Conservation (phyloP, 2,329 filamentous ascomycete genomes). For the Dactylellina sp. region DNA sequence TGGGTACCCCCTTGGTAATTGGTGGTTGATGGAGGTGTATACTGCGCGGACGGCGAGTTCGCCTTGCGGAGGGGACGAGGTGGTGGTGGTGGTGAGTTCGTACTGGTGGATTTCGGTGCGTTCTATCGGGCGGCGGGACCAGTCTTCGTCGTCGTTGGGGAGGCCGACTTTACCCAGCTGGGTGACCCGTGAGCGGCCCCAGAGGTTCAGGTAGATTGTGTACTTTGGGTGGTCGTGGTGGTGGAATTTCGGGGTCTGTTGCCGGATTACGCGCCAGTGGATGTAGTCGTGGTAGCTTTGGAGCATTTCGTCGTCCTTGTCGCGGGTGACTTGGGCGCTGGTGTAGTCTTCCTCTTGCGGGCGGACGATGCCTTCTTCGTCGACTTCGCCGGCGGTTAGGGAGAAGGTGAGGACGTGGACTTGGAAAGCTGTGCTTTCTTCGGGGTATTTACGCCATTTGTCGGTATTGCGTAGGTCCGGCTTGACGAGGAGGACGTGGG, state of each 20-base stretch:
- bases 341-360: conserved; percentile 31
- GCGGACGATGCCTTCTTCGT: conserved; percentile 29
- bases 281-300: conserved; percentile 47
- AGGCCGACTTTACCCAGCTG: conserved; percentile 15
- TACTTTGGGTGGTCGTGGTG: conserved; percentile 46
- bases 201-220: conserved; percentile 48
- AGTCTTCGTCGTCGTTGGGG: conserved; percentile 22
- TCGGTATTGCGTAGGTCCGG: conserved; percentile 37
- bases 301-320: conserved; percentile 54
- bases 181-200: conserved; percentile 30
- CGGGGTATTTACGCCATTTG: conserved; percentile 35
- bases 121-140: conserved; percentile 39
- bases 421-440: conserved; percentile 41
- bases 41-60: conserved; percentile 42
- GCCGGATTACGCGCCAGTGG: conserved; percentile 40
- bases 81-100: conserved; percentile 36
- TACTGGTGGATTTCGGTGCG: conserved; percentile 54
- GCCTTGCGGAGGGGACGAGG: conserved; percentile 1
- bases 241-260: conserved; percentile 46
- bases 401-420: conserved; percentile 46
- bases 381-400: conserved; percentile 21
- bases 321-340: conserved; percentile 34
- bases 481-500: conserved; percentile 49
- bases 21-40: conserved; percentile 44
- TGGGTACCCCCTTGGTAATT: conserved; percentile 17